phyloP scores from a whole-genome alignment of 805 yeast species.

The Torulaspora delbrueckii region DNA sequence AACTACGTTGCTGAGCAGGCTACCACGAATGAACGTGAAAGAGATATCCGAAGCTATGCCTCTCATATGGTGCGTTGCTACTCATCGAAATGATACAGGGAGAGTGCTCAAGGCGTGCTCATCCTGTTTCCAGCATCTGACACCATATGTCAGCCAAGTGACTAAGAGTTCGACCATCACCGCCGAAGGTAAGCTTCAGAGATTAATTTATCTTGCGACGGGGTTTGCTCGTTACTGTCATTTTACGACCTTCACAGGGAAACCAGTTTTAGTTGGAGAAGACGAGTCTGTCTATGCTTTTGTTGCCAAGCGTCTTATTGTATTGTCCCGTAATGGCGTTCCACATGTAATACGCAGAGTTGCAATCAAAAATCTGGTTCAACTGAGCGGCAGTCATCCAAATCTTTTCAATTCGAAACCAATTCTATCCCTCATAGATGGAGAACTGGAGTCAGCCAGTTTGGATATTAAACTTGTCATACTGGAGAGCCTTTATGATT shows the following conservation, averaged over 20 bases:
- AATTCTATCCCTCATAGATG: constrained; percentile 49
- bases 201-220: constrained; percentile 61
- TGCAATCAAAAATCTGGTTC: constrained; percentile 55
- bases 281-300: constrained; percentile 55
- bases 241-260: constrained; percentile 43
- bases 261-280: constrained; percentile 28
- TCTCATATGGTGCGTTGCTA: constrained; percentile 54
- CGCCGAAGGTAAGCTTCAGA: constrained; percentile 44
- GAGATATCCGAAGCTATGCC: constrained; percentile 76
- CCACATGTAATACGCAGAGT: constrained; percentile 41
- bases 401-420: constrained; percentile 57
- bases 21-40: constrained; percentile 54
- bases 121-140: constrained; percentile 50
- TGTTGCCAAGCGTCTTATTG: constrained; percentile 53
- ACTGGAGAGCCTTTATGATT: constrained; percentile 52
- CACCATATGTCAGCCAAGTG: constrained; percentile 41
- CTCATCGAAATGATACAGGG: constrained; percentile 40
- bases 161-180: constrained; percentile 22
- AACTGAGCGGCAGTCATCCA: constrained; percentile 58
- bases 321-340: constrained; percentile 43
- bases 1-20: constrained; percentile 45
- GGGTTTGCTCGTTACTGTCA: constrained; percentile 65
- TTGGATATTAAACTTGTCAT: constrained; percentile 46
- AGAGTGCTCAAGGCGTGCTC: constrained; percentile 59
- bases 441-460: constrained; percentile 40